These are phyloP conservation scores for Xylaria nigripes DNA, from an alignment of 495 filamentous ascomycete species.

Conservation along the genomic window DNA sequence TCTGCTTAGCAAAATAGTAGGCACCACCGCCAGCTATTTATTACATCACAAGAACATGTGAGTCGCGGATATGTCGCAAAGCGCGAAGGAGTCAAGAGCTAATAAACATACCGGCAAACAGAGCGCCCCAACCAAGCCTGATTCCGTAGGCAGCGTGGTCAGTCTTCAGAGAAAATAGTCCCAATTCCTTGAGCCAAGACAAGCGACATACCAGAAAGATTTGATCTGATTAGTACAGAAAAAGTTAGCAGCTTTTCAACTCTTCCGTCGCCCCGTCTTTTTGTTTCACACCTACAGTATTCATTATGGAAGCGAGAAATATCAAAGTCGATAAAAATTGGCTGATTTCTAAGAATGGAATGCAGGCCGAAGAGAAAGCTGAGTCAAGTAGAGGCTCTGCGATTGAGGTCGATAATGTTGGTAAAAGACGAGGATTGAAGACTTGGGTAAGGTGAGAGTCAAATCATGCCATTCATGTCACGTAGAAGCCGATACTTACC, in stretches of 20 bases:
- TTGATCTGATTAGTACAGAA: conserved; percentile 36
- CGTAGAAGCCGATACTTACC: too few relatives aligned
- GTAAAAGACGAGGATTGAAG: neutral
- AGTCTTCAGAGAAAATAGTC: neutral
- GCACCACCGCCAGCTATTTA: conserved; percentile 66
- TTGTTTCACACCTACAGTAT: conserved; percentile 29
- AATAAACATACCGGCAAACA: conserved; percentile 60
- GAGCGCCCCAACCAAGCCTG: conserved; percentile 79
- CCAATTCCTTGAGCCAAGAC: neutral
- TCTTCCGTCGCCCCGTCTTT: neutral
- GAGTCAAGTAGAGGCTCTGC: neutral
- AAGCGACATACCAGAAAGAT: conserved; percentile 50
- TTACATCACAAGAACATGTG: conserved; percentile 9
- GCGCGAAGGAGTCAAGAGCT: neutral
- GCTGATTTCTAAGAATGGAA: neutral
- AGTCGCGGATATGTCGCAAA: conserved; percentile 4
- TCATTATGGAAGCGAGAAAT: conserved; percentile 18
- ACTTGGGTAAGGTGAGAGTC: conserved; percentile 11
- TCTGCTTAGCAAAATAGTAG: conserved; percentile 93
- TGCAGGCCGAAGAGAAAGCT: too few relatives aligned
- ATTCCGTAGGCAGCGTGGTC: neutral
- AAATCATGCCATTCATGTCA: too few relatives aligned
- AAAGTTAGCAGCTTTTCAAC: conserved; percentile 15
- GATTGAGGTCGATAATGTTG: neutral
- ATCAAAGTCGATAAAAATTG: neutral